These are phyloP conservation scores for Hypoxylon sp. DNA, from an alignment of 2,329 filamentous ascomycete species.

Conservation along the genomic window DNA sequence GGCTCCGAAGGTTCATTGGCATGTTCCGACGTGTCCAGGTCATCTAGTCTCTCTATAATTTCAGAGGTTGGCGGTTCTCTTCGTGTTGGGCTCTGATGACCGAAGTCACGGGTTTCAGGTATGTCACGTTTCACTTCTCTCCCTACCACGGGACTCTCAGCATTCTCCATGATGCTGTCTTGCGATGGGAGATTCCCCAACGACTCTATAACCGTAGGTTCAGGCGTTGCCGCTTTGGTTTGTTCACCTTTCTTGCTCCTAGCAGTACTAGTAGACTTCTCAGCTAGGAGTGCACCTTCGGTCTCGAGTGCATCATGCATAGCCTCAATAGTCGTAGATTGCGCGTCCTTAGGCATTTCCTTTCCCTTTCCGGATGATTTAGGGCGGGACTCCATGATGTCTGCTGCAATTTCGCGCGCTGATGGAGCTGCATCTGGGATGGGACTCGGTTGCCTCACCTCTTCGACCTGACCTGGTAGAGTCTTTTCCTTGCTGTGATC, in stretches of 20 bases:
- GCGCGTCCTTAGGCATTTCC: slow-evolving; percentile 28
- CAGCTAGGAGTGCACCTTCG: slow-evolving; percentile 55
- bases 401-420: slow-evolving; percentile 48
- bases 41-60: slow-evolving; percentile 51
- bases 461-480: slow-evolving; percentile 1
- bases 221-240: slow-evolving; percentile 21
- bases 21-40: slow-evolving; percentile 51
- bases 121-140: slow-evolving; percentile 40
- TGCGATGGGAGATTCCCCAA: slow-evolving; percentile 6
- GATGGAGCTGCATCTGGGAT: slow-evolving; percentile 27
- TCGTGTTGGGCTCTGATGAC: slow-evolving; percentile 21
- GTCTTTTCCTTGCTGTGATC: slow-evolving; percentile 14
- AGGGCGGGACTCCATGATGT: slow-evolving; percentile 42
- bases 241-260: slow-evolving; percentile 53
- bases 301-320: slow-evolving; percentile 54
- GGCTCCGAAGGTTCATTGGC: slow-evolving; percentile 20
- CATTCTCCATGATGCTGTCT: slow-evolving; percentile 45
- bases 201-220: slow-evolving; percentile 20
- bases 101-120: slow-evolving; percentile 22
- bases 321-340: slow-evolving; percentile 35
- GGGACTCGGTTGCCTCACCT: slow-evolving; percentile 18
- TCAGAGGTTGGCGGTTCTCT: slow-evolving; percentile 40
- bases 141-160: slow-evolving; percentile 60
- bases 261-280: slow-evolving; percentile 55
- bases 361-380: slow-evolving; percentile 34